phyloP scores from a whole-genome alignment of 805 yeast genomes.

The Komagataella populi region DNA sequence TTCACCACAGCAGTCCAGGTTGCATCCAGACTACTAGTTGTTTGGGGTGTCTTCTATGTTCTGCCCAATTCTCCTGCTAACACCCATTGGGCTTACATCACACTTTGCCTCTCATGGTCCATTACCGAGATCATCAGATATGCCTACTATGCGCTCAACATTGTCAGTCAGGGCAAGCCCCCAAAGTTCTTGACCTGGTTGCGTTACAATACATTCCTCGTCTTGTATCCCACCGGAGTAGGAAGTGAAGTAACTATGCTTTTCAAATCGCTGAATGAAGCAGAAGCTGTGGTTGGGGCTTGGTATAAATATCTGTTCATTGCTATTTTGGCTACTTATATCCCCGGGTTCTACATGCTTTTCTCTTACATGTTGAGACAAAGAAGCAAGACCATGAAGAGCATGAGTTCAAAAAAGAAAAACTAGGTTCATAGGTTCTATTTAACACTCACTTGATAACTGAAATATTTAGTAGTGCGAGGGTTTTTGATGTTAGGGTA shows the following conservation, averaged over 20 bases:
- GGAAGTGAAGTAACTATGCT: conserved; percentile 65
- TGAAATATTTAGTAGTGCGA: background rate
- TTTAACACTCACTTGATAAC: background rate
- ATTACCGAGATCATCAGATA: conserved; percentile 87
- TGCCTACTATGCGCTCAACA: conserved; percentile 67
- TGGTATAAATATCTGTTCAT: conserved; percentile 44
- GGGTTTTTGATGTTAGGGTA: background rate
- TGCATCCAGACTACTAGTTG: conserved; percentile 68
- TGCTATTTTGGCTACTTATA: conserved; percentile 47
- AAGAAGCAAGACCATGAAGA: conserved; percentile 62
- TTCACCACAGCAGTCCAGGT: conserved; percentile 82
- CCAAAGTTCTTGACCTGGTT: conserved; percentile 51
- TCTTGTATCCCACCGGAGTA: conserved; percentile 89
- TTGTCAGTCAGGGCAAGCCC: conserved; percentile 34
- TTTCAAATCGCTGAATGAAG: conserved; percentile 57
- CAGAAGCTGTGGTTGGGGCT: conserved; percentile 34
- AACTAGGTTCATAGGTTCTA: background rate
- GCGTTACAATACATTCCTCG: conserved; percentile 72
- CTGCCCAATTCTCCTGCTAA: conserved; percentile 64
- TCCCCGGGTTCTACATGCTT: conserved; percentile 79
- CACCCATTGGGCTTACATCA: conserved; percentile 41
- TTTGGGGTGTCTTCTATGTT: conserved; percentile 66
- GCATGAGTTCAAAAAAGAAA: conserved; percentile 10
- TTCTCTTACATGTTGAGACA: conserved; percentile 84
- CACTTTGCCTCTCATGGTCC: conserved; percentile 81